These are phyloP conservation scores for Aspergillus nomiae DNA, from an alignment of 2,329 filamentous ascomycete species.

Conservation along the genomic window DNA sequence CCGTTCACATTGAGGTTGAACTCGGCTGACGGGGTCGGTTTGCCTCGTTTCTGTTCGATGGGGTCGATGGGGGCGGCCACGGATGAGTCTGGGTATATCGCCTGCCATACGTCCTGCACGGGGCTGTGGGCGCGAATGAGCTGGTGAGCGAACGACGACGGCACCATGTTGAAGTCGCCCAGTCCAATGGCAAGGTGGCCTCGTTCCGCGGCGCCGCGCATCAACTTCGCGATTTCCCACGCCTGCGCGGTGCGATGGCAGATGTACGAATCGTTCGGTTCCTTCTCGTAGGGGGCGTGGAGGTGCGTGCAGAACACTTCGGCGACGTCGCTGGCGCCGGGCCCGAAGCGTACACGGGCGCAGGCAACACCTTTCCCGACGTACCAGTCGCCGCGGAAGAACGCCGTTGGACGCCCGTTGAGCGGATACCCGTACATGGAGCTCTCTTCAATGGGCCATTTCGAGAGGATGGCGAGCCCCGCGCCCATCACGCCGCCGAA, in stretches of 20 bases:
- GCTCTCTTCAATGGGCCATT: slow-evolving; percentile 90
- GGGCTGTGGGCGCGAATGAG: slow-evolving; percentile 77
- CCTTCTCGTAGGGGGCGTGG: slow-evolving; percentile 83
- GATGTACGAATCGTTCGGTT: slow-evolving; percentile 79
- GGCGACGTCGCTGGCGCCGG: slow-evolving; percentile 64
- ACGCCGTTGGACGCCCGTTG: slow-evolving; percentile 89
- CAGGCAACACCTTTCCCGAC: slow-evolving; percentile 92
- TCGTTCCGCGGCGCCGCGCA: slow-evolving; percentile 76
- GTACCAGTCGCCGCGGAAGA: slow-evolving; percentile 94
- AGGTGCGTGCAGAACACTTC: slow-evolving; percentile 94
- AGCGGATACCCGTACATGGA: slow-evolving; percentile 85
- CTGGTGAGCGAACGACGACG: slow-evolving; percentile 78
- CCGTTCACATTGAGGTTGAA: slow-evolving; percentile 82
- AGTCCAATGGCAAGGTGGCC: slow-evolving; percentile 83
- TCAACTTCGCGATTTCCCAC: slow-evolving; percentile 90
- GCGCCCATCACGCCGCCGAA: slow-evolving; percentile 84
- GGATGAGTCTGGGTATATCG: slow-evolving; percentile 80
- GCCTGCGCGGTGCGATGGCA: slow-evolving; percentile 90
- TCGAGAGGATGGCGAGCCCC: slow-evolving; percentile 83
- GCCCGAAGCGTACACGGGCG: slow-evolving; percentile 74
- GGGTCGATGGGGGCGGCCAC: slow-evolving; percentile 71
- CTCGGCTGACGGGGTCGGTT: slow-evolving; percentile 71
- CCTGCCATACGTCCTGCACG: slow-evolving; percentile 81
- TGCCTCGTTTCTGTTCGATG: slow-evolving; percentile 65
- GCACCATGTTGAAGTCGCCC: slow-evolving; percentile 98